A percentile compares a stretch with the other conserved stretches of the same genome.
phyloP scores from a whole-genome alignment of 2,329 filamentous ascomycete genomes.

The Hypoxylon sp. region DNA sequence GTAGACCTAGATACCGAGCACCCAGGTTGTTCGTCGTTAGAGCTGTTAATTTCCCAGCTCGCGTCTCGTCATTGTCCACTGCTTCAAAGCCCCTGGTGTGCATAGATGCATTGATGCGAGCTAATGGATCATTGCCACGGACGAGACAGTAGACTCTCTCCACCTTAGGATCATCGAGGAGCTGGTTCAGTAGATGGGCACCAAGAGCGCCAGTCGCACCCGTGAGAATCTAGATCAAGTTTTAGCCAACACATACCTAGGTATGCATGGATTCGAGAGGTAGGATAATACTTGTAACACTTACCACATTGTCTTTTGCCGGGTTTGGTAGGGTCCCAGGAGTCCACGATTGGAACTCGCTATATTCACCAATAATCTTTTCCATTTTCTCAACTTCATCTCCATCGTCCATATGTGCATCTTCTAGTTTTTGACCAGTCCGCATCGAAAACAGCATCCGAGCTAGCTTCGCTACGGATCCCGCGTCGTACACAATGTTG shows the following conservation, averaged over 20 bases:
- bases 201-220: conserved; percentile 56
- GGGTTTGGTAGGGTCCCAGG: conserved; percentile 20
- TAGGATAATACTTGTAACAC: not conserved
- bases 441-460: conserved; percentile 45
- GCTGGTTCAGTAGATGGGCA: conserved; percentile 50
- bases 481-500: conserved; percentile 55
- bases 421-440: conserved; percentile 33
- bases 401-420: conserved; percentile 30
- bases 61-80: conserved; percentile 11
- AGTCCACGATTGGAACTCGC: conserved; percentile 48
- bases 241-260: not conserved
- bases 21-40: conserved; percentile 52
- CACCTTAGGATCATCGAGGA: conserved; percentile 49
- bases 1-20: conserved; percentile 51
- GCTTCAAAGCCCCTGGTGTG: conserved; percentile 33
- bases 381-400: conserved; percentile 47
- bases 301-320: conserved; percentile 38
- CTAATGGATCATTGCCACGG: conserved; percentile 38
- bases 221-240: conserved; percentile 46
- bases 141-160: conserved; percentile 50
- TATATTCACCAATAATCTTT: conserved; percentile 56
- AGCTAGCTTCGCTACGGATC: conserved; percentile 50
- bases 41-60: conserved; percentile 46
- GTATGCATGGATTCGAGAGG: not conserved
- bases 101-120: conserved; percentile 36